Evolutionary conservation across 2,329 filamentous ascomycete species (phyloP).

Genomic region (Tolypocladium inflatum): DNA sequence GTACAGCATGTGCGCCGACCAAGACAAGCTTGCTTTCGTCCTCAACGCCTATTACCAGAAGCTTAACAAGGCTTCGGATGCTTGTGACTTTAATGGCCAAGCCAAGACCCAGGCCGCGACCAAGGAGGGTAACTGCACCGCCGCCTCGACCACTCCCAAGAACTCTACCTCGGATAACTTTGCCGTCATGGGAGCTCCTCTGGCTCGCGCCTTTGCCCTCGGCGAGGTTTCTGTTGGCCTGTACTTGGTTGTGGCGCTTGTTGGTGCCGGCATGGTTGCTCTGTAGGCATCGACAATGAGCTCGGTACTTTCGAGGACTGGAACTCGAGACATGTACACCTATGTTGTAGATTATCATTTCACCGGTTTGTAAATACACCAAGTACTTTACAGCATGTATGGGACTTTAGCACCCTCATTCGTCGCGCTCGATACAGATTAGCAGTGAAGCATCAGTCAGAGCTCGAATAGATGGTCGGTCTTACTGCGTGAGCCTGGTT

Average conservation of each 20-base stretch:
- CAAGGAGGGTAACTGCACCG: background rate
- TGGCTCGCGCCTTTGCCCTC: background rate
- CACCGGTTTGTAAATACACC: background rate
- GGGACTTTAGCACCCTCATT: background rate
- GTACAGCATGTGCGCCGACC: slow-evolving; percentile 65
- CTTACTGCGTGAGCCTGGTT: no score
- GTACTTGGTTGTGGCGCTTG: background rate
- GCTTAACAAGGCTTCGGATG: slow-evolving; percentile 35
- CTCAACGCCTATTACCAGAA: slow-evolving; percentile 63
- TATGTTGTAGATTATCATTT: background rate
- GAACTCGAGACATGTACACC: background rate
- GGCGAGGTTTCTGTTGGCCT: background rate
- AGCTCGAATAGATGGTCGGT: no score
- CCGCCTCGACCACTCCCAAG: background rate
- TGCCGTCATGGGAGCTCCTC: background rate
- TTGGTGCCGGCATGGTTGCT: background rate
- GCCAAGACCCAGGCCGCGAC: slow-evolving; percentile 43
- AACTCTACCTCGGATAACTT: background rate
- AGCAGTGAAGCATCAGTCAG: no score
- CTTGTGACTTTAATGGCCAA: slow-evolving; percentile 64
- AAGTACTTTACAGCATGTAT: background rate
- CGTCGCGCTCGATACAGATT: no score
- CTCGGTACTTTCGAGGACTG: background rate
- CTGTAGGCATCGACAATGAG: background rate
- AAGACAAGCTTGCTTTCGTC: slow-evolving; percentile 63